Base-by-base conservation (phyloP, 2,329 filamentous ascomycete genomes). In the Cercospora sp. region DNA sequence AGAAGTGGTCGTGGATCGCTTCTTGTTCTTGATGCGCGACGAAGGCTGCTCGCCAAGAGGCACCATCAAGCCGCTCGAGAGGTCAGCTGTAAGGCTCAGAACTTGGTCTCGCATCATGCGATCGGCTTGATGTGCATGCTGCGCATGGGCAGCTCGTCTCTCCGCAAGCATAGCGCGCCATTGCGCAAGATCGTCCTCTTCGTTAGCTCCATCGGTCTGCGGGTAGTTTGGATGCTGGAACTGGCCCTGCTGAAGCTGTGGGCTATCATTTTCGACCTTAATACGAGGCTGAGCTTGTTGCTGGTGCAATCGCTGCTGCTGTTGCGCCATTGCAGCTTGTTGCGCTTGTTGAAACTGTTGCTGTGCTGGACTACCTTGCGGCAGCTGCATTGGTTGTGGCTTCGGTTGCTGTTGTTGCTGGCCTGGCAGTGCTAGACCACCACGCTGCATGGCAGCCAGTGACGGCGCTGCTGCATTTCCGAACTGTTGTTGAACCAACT, bases 31-130 rank as follows among this genome's bases (percentile, higher is more conserved):
- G 6, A 79, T 16, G 13, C 63, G 63, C 62, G 65, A 63, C 16
- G 63, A 65, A 79, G 12, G 70, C 31, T 86, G 85, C 71, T 89
- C 83, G 72, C 86, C 84, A 10, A 93, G 83, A 1, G 91, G 89
- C 18, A 93, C 78, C 90, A 94, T 92, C 67, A 94, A 81, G 7
- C 91, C 91, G 60, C 89, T 91, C 77, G 94, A 90, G 83, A 93
- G 90, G 71, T 84, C 83, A 77, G 87, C 88, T 8, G 89, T 89
- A 72, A 86, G 85, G 57, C 87, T 85, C 63, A 88, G 84, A 69
- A 94, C 88, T 73, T 90, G 88, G 62, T 85, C 83, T 72, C 91
- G 90, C 73, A 94, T 87, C 76, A 91, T 82, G 57, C 84, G 81
- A 75, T 94, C 91, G 68, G 92, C 81, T 85, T 85, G 80, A 84